Percentiles rank a stretch among this genome's conserved stretches.
Conservation (phyloP, 768 basidiomycete species). For the Auriscalpium orientale region DNA sequence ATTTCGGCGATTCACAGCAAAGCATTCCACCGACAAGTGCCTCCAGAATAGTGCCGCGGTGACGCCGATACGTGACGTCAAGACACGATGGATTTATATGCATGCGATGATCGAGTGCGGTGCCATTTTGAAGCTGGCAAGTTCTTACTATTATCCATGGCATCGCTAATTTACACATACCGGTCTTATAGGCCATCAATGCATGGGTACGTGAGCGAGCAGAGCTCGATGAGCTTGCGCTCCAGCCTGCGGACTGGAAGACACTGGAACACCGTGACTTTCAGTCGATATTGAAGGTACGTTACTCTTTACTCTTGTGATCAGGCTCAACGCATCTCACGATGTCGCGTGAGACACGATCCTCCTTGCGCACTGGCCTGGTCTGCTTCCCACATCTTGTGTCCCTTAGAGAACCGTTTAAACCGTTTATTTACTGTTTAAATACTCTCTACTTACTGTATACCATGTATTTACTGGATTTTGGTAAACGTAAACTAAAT, state of each 20-base stretch:
- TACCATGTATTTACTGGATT: background rate
- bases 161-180: background rate
- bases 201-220: too few relatives aligned
- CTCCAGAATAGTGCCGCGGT: constrained; percentile 9
- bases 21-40: constrained; percentile 6
- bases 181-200: constrained; percentile 26
- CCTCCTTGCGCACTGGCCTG: constrained; percentile 5
- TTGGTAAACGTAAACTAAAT: background rate
- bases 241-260: constrained; percentile 9
- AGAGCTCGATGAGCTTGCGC: constrained; percentile 16
- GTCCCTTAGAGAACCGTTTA: background rate
- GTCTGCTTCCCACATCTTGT: background rate
- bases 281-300: background rate
- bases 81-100: constrained; percentile 29
- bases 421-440: background rate
- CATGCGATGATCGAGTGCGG: constrained; percentile 27
- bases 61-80: constrained; percentile 26
- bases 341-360: constrained; percentile 23
- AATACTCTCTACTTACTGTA: background rate
- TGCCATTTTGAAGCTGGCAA: constrained; percentile 18
- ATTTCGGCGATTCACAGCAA: constrained; percentile 16
- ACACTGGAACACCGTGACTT: background rate
- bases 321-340: background rate
- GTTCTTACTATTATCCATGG: background rate
- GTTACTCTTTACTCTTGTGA: background rate